These are phyloP conservation scores for Podaxis carcinomalis DNA, from an alignment of 768 basidiomycete genomes.

Conservation along the genomic window DNA sequence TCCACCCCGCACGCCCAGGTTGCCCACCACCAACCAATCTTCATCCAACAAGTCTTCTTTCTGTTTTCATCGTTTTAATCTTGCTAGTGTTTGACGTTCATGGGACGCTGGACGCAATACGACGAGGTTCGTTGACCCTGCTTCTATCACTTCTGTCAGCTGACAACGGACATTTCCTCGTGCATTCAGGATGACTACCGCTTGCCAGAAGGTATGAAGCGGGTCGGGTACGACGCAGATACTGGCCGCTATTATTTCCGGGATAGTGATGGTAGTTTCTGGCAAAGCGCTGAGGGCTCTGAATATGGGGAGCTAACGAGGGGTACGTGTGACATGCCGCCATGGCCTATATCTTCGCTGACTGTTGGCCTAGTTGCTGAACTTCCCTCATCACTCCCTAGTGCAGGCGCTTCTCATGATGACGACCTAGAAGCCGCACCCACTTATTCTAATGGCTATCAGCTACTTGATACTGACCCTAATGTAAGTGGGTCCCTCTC, in stretches of 20 bases:
- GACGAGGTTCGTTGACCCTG: conserved; percentile 32
- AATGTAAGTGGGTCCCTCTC: conserved; percentile 23
- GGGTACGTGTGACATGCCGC: conserved; percentile 26
- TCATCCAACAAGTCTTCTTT: conserved; percentile 1
- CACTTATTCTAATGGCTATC: conserved; percentile 50
- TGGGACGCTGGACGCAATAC: conserved; percentile 42
- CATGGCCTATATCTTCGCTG: neutral
- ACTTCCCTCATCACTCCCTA: conserved; percentile 19
- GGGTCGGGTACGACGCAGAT: conserved; percentile 77
- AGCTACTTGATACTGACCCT: conserved; percentile 45
- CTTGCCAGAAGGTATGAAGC: conserved; percentile 54
- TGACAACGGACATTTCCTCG: neutral
- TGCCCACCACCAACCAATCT: neutral
- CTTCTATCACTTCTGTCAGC: neutral
- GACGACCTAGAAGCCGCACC: conserved; percentile 57
- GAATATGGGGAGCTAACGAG: conserved; percentile 54
- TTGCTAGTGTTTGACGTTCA: conserved; percentile 9
- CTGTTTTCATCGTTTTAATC: neutral
- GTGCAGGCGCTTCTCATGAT: conserved; percentile 19
- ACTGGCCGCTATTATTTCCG: conserved; percentile 62
- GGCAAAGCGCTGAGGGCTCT: conserved; percentile 57
- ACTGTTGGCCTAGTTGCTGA: conserved; percentile 22
- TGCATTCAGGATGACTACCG: conserved; percentile 43
- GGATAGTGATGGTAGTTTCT: conserved; percentile 49
- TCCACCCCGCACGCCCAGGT: neutral